Conservation (phyloP, 768 basidiomycete species). For the Leccinum obscurum region DNA sequence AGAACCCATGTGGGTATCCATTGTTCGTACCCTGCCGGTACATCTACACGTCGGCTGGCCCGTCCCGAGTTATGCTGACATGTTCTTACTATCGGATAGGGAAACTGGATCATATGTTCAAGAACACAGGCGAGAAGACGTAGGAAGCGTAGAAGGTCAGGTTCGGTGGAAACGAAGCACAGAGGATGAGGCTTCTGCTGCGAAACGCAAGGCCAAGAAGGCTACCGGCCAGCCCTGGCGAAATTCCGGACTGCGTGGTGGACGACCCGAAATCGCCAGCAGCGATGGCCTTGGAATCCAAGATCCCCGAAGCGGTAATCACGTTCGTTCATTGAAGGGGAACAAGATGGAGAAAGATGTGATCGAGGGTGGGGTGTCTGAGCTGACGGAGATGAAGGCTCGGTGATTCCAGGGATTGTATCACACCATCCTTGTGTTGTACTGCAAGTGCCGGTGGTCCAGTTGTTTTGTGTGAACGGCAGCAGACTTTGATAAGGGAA, state of each 20-base stretch:
- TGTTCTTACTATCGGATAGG: too few relatives aligned
- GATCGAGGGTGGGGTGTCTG: slow-evolving; percentile 49
- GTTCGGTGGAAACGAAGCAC: slow-evolving; percentile 66
- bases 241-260: slow-evolving; percentile 42
- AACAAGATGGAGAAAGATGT: slow-evolving; percentile 46
- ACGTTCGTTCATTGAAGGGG: slow-evolving; percentile 68
- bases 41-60: too few relatives aligned
- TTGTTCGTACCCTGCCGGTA: too few relatives aligned
- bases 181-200: slow-evolving; percentile 41
- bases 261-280: slow-evolving; percentile 69
- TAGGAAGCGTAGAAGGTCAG: slow-evolving; percentile 75
- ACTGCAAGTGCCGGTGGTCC: neutral
- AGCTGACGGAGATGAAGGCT: slow-evolving; percentile 41
- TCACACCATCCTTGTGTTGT: neutral
- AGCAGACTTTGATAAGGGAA: neutral
- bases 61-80: too few relatives aligned
- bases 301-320: slow-evolving; percentile 69
- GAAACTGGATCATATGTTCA: slow-evolving; percentile 75
- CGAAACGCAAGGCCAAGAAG: slow-evolving; percentile 56
- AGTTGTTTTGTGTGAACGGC: neutral
- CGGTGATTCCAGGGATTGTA: slow-evolving; percentile 1
- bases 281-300: slow-evolving; percentile 67
- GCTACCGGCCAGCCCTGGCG: slow-evolving; percentile 40
- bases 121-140: slow-evolving; percentile 89
- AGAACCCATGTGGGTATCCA: too few relatives aligned